Evolutionary conservation across 2,329 filamentous ascomycete genomes (phyloP).

Genomic region (Triangularia verruculosa): DNA sequence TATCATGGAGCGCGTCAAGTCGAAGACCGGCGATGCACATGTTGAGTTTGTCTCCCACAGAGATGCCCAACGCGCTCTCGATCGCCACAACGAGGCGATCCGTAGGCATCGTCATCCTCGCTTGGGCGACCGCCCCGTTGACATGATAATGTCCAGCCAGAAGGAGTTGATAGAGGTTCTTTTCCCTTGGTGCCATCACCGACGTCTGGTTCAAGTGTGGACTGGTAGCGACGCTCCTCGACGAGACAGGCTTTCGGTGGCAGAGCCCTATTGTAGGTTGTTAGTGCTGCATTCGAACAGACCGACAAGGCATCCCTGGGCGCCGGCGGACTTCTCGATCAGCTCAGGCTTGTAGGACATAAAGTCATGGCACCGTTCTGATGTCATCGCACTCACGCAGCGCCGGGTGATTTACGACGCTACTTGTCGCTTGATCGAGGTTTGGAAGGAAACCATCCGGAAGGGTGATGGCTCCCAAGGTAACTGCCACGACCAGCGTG

Average conservation of each 20-base stretch:
- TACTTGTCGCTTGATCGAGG: conserved; percentile 29
- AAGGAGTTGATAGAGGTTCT: conserved; percentile 58
- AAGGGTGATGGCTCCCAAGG: neutral
- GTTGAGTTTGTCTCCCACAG: conserved; percentile 56
- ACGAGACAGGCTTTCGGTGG: too few species aligned
- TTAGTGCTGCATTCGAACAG: too few species aligned
- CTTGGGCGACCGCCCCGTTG: conserved; percentile 56
- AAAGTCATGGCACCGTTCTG: conserved; percentile 50
- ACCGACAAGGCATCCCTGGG: too few species aligned
- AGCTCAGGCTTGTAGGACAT: too few species aligned
- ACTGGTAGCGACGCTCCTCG: too few species aligned
- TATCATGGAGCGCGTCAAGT: conserved; percentile 60
- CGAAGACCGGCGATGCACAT: conserved; percentile 61
- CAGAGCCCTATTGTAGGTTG: too few species aligned
- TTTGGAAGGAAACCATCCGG: neutral
- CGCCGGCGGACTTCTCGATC: too few species aligned
- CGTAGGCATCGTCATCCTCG: conserved; percentile 40
- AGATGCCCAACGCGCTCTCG: conserved; percentile 51
- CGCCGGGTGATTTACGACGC: conserved; percentile 52
- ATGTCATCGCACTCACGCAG: conserved; percentile 56
- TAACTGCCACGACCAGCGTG: conserved; percentile 18
- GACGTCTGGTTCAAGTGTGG: too few species aligned
- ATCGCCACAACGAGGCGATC: conserved; percentile 40
- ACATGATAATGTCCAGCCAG: conserved; percentile 56
- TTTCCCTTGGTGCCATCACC: conserved; percentile 43